These are phyloP conservation scores for Trametes gibbosa DNA, from an alignment of 768 basidiomycete genomes.

Conservation along the genomic window DNA sequence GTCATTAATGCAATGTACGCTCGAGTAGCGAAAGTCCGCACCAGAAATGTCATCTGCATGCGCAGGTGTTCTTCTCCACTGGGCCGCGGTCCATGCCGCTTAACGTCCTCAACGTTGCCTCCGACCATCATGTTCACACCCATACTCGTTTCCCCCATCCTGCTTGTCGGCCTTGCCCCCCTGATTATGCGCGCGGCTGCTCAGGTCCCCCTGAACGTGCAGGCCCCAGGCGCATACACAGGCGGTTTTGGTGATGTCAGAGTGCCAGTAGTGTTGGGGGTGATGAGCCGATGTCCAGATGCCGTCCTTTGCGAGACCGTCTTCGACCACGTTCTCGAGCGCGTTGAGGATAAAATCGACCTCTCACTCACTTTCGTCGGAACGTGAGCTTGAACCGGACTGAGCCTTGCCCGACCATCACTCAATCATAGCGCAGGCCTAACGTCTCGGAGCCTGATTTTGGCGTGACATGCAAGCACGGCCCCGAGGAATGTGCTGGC, in stretches of 20 bases:
- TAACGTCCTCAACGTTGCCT: neutral
- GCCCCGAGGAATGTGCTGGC: constrained; percentile 76
- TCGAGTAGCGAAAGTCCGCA: too few species aligned
- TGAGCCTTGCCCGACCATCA: neutral
- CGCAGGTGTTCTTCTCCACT: too few species aligned
- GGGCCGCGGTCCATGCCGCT: neutral
- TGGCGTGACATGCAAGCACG: constrained; percentile 83
- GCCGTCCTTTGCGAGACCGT: constrained; percentile 77
- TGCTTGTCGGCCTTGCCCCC: neutral
- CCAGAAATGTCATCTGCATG: too few species aligned
- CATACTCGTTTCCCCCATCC: neutral
- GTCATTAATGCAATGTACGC: too few species aligned
- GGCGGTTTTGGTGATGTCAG: constrained; percentile 29
- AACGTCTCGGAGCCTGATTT: constrained; percentile 65
- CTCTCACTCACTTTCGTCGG: constrained; percentile 73
- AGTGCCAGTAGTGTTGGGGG: constrained; percentile 53
- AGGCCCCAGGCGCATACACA: constrained; percentile 2
- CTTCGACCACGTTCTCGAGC: constrained; percentile 67
- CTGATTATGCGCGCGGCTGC: neutral
- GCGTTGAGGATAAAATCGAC: constrained; percentile 62
- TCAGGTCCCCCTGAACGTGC: neutral
- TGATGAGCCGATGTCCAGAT: constrained; percentile 79
- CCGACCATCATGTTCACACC: constrained; percentile 11
- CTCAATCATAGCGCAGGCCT: constrained; percentile 37
- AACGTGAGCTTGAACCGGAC: constrained; percentile 45